Evolutionary conservation across 495 filamentous ascomycete genomes (phyloP), one percentile per base, ranked within the genome.

Genomic region (Antarctomyces pellizariae): DNA sequence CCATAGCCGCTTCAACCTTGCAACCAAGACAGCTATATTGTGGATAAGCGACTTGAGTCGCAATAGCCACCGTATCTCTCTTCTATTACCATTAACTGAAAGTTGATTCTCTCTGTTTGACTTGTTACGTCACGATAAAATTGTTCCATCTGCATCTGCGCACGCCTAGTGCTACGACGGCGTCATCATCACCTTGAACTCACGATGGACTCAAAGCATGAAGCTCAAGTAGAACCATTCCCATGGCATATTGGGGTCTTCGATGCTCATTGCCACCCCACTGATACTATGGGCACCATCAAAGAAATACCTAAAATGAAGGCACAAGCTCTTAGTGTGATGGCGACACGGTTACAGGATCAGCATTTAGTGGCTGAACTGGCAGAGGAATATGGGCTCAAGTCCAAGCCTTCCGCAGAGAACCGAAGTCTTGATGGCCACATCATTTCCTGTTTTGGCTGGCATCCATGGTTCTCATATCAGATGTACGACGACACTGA

Each of bases 401-500:
- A 35, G 13, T 17, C n/a, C 46, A 52, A 7, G 39, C 46, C n/a
- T n/a, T n/a, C 29, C 36, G 45, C 33, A 26, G 32, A 8, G 28
- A 43, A 36, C 13, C 29, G 10, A 28, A 31, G 3, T 28, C 22
- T 7, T 16, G 44, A 33, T 25, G 27, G 21, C 12, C 25, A 27
- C 17, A 41, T 92, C 7, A 34, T 93, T 1, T 84, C 86, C 0
- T 71, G 69, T 16, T 97, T 92, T 51, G 86, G 86, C n/a, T 92
- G 84, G 80, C 86, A 97, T 46, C 89, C 89, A 1, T 97, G 86
- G 86, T 97, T 95, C 48, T 86, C 84, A 1, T 60, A 97, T 43
- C 74, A 89, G 35, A 49, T 49, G n/a, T 53, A 48, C 29, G 47
- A 58, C 25, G 37, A 40, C 24, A 38, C 45, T 2, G 28, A 46